Evolutionary conservation across 2,329 filamentous ascomycete species (phyloP).

Genomic region (Xylaria multiplex): DNA sequence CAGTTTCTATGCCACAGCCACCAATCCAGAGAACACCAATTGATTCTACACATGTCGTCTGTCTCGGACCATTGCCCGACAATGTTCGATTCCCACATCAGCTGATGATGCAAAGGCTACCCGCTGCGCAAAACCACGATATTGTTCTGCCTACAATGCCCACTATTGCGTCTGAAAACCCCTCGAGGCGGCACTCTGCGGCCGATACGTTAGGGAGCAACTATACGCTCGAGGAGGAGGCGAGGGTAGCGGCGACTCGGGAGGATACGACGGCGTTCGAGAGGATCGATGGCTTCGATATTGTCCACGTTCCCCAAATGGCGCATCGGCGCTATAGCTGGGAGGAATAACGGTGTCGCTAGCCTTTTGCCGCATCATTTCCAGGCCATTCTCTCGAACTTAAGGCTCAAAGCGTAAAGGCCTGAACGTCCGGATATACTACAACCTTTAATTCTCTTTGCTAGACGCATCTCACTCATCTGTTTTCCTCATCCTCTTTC

Average conservation of each 20-base stretch:
- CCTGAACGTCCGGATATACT: slow-evolving; percentile 21
- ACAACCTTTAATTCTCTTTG: slow-evolving; percentile 30
- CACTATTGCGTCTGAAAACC: slow-evolving; percentile 42
- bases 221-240: slow-evolving; percentile 65
- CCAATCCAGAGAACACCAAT: slow-evolving; percentile 61
- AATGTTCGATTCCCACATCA: slow-evolving; percentile 55
- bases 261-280: slow-evolving; percentile 32
- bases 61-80: slow-evolving; percentile 64
- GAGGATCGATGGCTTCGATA: slow-evolving; percentile 47
- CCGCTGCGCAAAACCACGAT: slow-evolving; percentile 44
- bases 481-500: slow-evolving; percentile 14
- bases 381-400: slow-evolving; percentile 4
- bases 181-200: slow-evolving; percentile 44
- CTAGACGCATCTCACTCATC: slow-evolving; percentile 34
- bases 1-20: slow-evolving; percentile 41
- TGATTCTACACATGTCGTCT: slow-evolving; percentile 63
- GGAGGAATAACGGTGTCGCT: slow-evolving; percentile 43
- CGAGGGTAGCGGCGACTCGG: slow-evolving; percentile 38
- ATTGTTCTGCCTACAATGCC: slow-evolving; percentile 43
- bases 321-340: slow-evolving; percentile 50
- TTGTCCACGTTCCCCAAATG: slow-evolving; percentile 49
- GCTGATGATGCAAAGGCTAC: slow-evolving; percentile 43
- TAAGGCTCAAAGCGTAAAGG: background rate
- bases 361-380: background rate
- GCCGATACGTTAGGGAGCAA: slow-evolving; percentile 65